Percentiles rank a stretch among this genome's conserved stretches.
Evolutionary conservation across 106 monocot species (phyloP).

Genomic region (Apostasia shenzhenica): DNA sequence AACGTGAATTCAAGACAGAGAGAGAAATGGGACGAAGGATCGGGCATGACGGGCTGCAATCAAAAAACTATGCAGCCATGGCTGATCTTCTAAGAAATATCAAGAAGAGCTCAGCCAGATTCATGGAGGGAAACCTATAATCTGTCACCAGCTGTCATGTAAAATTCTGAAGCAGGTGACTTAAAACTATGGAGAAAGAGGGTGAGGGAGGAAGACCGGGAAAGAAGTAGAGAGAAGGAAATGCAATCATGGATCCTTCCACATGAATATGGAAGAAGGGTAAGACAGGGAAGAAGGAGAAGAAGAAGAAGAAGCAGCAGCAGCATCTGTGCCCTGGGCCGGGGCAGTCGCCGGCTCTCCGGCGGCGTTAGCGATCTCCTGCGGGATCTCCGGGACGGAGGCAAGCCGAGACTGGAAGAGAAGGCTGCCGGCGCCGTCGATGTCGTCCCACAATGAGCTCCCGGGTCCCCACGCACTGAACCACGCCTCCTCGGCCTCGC

Average conservation of each 20-base stretch:
- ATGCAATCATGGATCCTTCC: slow-evolving; percentile 30
- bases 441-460: slow-evolving; percentile 83
- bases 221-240: neutral
- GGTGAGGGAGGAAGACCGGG: neutral
- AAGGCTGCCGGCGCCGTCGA: slow-evolving; percentile 54
- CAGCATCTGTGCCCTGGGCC: neutral
- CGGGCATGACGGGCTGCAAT: slow-evolving; percentile 6
- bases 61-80: slow-evolving; percentile 32
- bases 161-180: slow-evolving; percentile 9
- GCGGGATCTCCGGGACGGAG: neutral
- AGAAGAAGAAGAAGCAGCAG: neutral
- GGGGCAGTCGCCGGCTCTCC: neutral
- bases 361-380: neutral
- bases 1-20: neutral
- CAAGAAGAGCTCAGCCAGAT: neutral
- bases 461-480: slow-evolving; percentile 79
- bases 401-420: slow-evolving; percentile 52
- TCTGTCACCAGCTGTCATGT: slow-evolving; percentile 4
- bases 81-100: neutral
- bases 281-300: slow-evolving; percentile 4
- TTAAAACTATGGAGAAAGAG: neutral
- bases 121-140: neutral
- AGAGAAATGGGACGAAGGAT: neutral
- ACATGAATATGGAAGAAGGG: slow-evolving; percentile 28
- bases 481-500: slow-evolving; percentile 54